These are phyloP conservation scores for Ceratocystis cacaofunesta DNA, from an alignment of 2,329 filamentous ascomycete species.

Conservation along the genomic window DNA sequence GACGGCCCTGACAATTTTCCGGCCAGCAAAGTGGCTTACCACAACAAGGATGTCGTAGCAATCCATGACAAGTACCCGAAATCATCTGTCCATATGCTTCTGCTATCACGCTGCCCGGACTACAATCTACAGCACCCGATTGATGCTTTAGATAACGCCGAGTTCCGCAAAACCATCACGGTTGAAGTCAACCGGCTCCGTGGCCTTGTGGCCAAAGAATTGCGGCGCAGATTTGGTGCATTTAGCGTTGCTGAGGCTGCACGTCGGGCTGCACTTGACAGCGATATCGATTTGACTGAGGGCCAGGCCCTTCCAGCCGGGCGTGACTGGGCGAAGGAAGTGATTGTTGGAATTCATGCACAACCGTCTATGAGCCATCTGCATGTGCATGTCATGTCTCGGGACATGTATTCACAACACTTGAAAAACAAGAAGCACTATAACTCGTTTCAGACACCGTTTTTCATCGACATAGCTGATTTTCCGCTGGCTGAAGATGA, in stretches of 20 bases:
- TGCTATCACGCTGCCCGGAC: constrained; percentile 58
- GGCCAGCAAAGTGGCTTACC: constrained; percentile 46
- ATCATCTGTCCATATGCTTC: constrained; percentile 65
- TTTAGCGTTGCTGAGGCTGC: constrained; percentile 47
- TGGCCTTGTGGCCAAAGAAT: constrained; percentile 54
- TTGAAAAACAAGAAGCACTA: constrained; percentile 79
- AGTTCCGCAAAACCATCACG: constrained; percentile 51
- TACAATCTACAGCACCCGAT: constrained; percentile 58
- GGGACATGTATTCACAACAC: constrained; percentile 58
- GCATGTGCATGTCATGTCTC: constrained; percentile 75
- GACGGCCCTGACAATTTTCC: constrained; percentile 46
- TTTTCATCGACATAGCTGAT: constrained; percentile 63
- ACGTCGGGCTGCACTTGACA: constrained; percentile 52
- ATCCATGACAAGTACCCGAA: constrained; percentile 83
- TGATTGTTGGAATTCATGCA: constrained; percentile 69
- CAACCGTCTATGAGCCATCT: constrained; percentile 84
- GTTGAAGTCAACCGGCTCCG: constrained; percentile 47
- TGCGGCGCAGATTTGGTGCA: constrained; percentile 52
- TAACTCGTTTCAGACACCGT: constrained; percentile 75
- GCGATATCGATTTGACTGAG: constrained; percentile 31
- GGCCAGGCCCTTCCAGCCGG: constrained; percentile 47
- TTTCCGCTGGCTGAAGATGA: constrained; percentile 62
- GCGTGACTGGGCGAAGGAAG: constrained; percentile 62
- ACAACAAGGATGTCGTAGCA: constrained; percentile 53
- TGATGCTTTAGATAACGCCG: constrained; percentile 54